Conservation (phyloP, 2,329 filamentous ascomycete genomes). For the Chaetomium sp. region DNA sequence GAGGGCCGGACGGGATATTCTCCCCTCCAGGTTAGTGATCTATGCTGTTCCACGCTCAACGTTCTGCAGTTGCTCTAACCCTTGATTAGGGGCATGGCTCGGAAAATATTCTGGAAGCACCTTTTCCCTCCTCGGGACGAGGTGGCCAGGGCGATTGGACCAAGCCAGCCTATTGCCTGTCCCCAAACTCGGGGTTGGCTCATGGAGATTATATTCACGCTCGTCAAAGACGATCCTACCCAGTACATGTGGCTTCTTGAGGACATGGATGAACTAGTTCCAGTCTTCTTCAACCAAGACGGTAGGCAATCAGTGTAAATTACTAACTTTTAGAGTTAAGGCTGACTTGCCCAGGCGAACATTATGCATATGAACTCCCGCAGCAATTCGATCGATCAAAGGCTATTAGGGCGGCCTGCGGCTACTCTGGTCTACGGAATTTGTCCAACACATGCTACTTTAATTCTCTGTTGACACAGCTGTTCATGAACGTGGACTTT, state of each 20-base stretch:
- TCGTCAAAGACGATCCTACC: slow-evolving; percentile 46
- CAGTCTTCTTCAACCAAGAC: slow-evolving; percentile 39
- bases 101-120: slow-evolving; percentile 54
- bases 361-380: slow-evolving; percentile 56
- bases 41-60: too few relatives aligned
- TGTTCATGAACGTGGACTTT: slow-evolving; percentile 93
- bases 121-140: slow-evolving; percentile 52
- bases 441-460: slow-evolving; percentile 95
- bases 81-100: slow-evolving; percentile 29
- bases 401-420: slow-evolving; percentile 66
- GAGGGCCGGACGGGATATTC: slow-evolving; percentile 8
- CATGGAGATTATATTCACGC: slow-evolving; percentile 51
- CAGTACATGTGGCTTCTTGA: slow-evolving; percentile 49
- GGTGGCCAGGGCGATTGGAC: not conserved
- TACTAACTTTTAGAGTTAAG: too few relatives aligned
- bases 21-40: slow-evolving; percentile 16
- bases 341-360: slow-evolving; percentile 26
- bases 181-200: slow-evolving; percentile 51
- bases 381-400: slow-evolving; percentile 58
- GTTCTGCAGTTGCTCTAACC: not conserved
- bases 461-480: slow-evolving; percentile 87
- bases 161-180: slow-evolving; percentile 39
- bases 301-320: slow-evolving; percentile 27
- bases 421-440: slow-evolving; percentile 86
- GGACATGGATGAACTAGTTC: slow-evolving; percentile 43